Evolutionary conservation across 208 protist genomes (phyloP), one percentile per base, ranked within the genome.

Genomic region (Trypanosoma grayi): DNA sequence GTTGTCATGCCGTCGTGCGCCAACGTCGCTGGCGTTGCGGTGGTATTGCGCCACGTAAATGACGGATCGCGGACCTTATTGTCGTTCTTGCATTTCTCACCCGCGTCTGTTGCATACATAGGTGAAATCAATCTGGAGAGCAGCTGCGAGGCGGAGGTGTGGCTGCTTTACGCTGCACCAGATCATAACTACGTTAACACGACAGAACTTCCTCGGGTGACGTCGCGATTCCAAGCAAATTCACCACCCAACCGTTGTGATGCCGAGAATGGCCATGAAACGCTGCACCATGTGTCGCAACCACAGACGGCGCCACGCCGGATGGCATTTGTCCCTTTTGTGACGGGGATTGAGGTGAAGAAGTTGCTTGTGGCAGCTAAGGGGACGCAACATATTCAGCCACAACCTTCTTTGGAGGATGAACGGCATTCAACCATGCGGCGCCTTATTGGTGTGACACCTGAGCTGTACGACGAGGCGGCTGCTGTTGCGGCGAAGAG

Each of bases 1-100:
- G 56, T 69, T 3, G 84, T 95, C 40, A 89, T 92, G 83, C 85
- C 89, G 34, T 82, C 80, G n/a, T 90, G 81, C 70, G 63, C 77
- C 51, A 95, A 95, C 60, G 82, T 95, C 2, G 39, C 60, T 2
- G 79, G 79, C 6, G 82, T 92, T 1, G 85, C 84, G 0, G 75
- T 93, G 7, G 83, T 95, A 16, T 37, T 48, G 37, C 43, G 30
- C 31, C 43, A 39, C 14, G 47, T 20, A 4, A 55, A 20, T 6
- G 46, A 65, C 0, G 70, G 37, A 20, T 18, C 18, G 9, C 84
- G 87, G 14, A 50, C 66, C 0, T 52, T 92, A 22, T 3, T 86
- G 10, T 20, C 57, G 4, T 88, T 95, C 59, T 60, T 95, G 25
- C 20, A 56, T 8, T 95, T 92, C 46, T 37, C 69, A 5, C 45